Evolutionary conservation across 495 filamentous ascomycete genomes (phyloP), one percentile per base, ranked within the genome.

Genomic region (Polyplosphaeria fusca): DNA sequence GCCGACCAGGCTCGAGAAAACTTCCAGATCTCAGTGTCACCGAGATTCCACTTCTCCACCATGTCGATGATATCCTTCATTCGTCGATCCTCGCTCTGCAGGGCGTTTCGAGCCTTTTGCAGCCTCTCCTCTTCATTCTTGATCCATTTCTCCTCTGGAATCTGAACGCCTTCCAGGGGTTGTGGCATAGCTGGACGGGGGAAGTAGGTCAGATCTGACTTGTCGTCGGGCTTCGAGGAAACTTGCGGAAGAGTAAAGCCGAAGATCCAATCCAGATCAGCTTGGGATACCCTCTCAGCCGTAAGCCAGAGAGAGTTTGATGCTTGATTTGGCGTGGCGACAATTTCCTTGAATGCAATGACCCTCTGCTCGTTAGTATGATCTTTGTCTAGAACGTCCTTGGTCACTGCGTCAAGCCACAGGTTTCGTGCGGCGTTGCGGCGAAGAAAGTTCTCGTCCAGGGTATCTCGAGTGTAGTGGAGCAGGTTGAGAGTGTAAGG

Each of bases 31-130:
- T 98, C 93, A 7, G 88, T 86, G 70, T 96, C 90, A 4, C 88
- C 91, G 60, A 96, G 61, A 70, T 92, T 95, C 93, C 93, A 98
- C 57, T 87, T 86, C 76, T 96, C 93, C 16, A 87, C 78, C 37
- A 85, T 82, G 20, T 78, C 77, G 37, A 79, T 76, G 25, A 89
- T 70, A 42, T 64, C 71, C 44, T 35, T 22, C 45, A 60, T 52
- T 22, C 52, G 39, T 39, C 41, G 13, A 20, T 48, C 52, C 55
- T 71, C 74, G 58, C 71, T 72, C 60, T 75, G 75, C 5, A 83
- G 71, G 9, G 82, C 63, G 13, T 79, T 75, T 2, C 77, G 73
- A 14, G 61, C 65, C 46, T 58, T 61, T 24, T 40, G 28, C 38
- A 67, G 26, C 5, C 54, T 50, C 18, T 55, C 47, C 38, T 62